Conservation (phyloP, 2,329 filamentous ascomycete genomes). For the Xylariomycetidae sp. region DNA sequence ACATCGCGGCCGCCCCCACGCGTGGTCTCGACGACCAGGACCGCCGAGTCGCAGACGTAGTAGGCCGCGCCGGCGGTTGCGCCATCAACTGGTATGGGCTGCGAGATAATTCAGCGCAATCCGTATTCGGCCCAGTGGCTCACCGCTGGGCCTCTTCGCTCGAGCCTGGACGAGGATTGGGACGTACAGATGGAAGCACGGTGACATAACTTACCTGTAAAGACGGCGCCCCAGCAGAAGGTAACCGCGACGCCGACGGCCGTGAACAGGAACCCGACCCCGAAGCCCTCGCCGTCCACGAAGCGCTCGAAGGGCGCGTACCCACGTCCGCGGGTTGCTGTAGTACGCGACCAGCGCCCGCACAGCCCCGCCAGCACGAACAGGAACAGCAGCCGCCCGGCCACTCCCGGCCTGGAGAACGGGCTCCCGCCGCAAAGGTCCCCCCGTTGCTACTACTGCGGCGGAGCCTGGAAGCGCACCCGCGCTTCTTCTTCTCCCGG, state of each 20-base stretch:
- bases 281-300: constrained; percentile 24
- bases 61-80: constrained; percentile 37
- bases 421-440: no score
- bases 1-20: no score
- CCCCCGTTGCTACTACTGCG: no score
- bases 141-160: constrained; percentile 1
- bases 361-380: no score
- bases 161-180: no score
- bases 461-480: no score
- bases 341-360: constrained; percentile 22
- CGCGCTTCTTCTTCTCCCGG: no score
- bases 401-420: no score
- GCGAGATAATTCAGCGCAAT: constrained; percentile 33
- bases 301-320: constrained; percentile 24
- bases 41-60: constrained; percentile 27
- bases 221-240: constrained; percentile 21
- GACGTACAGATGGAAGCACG: no score
- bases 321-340: constrained; percentile 15
- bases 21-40: no score
- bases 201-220: constrained; percentile 15
- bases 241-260: constrained; percentile 22
- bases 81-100: constrained; percentile 35
- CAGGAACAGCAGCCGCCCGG: constrained; percentile 6
- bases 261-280: constrained; percentile 26
- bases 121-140: constrained; percentile 1